Evolutionary conservation across 2,329 filamentous ascomycete genomes (phyloP).

Genomic region (Aspergillus hiratsukae): DNA sequence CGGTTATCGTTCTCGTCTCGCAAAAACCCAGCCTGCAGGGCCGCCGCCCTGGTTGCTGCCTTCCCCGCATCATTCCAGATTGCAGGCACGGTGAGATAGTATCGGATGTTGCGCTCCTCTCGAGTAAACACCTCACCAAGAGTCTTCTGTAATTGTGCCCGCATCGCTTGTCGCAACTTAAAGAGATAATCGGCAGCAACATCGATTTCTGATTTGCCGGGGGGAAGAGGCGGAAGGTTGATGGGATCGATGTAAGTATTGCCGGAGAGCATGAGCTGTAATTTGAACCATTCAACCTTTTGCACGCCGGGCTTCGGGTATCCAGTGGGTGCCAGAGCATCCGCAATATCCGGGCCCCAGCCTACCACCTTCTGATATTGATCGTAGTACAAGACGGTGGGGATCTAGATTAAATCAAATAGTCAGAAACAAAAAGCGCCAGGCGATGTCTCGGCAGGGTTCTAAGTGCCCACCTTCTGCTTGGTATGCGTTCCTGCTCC

Average conservation of each 20-base stretch:
- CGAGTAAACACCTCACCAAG: slow-evolving; percentile 95
- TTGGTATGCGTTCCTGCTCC: slow-evolving; percentile 96
- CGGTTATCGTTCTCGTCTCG: slow-evolving; percentile 97
- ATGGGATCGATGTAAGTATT: slow-evolving; percentile 99
- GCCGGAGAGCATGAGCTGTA: slow-evolving; percentile 96
- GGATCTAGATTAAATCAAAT: slow-evolving; percentile 56
- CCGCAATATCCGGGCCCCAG: slow-evolving; percentile 97
- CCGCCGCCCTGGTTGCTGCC: slow-evolving; percentile 89
- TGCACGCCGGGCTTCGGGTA: slow-evolving; percentile 97
- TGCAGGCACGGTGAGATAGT: slow-evolving; percentile 96
- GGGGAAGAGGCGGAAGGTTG: slow-evolving; percentile 93
- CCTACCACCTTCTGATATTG: slow-evolving; percentile 99
- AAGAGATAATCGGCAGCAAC: slow-evolving; percentile 99
- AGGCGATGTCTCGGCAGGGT: neutral
- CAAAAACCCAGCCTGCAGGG: slow-evolving; percentile 94
- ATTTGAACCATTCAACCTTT: slow-evolving; percentile 99
- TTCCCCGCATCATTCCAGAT: slow-evolving; percentile 99
- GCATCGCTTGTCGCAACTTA: slow-evolving; percentile 95
- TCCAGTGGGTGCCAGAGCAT: slow-evolving; percentile 91
- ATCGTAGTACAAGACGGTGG: slow-evolving; percentile 98
- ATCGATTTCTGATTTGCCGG: slow-evolving; percentile 97
- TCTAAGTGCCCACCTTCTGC: slow-evolving; percentile 68
- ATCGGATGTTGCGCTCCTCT: slow-evolving; percentile 95
- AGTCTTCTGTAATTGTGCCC: slow-evolving; percentile 90
- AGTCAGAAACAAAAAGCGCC: slow-evolving; percentile 5